Base-by-base conservation (phyloP, 2,329 filamentous ascomycete genomes). In the Xylariaceae sp. region DNA sequence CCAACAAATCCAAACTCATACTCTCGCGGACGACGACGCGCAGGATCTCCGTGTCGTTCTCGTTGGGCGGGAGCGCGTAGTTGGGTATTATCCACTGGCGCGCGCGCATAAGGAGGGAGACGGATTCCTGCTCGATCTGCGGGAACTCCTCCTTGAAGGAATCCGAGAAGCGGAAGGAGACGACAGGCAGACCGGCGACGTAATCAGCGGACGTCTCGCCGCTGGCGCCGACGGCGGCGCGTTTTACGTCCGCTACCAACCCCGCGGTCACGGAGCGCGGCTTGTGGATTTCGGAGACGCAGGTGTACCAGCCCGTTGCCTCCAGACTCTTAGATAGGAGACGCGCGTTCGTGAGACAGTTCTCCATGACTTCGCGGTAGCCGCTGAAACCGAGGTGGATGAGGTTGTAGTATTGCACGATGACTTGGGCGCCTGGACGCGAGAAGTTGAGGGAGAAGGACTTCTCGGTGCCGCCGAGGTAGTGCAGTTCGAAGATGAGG, bases 361-460 rank as follows among this genome's bases (percentile, higher is more conserved):
- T 88, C 68, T 88, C 85, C 82, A 86, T 88, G 61, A 87, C 80
- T 41, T 76, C 74, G 9, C 78, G 79, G 72, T 87, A 90, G 8
- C 87, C 88, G 1, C 76, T 75, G 71, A 84, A 86, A 1, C 88
- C 88, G 0, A 90, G 79, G 63, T 88, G 86, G 61, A 90, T 85
- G 10, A 90, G 76, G 66, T 90, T 89, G 73, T 84, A 90, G 72
- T 90, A 90, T 68, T 90, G 88, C 0, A 80, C 86, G 61, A 89
- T 84, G 58, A 90, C 78, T 62, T 89, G 87, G 0, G 84, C 83
- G 2, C 86, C 87, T 0, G 87, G 86, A 0, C 87, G 82, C 1
- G 85, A 88, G 75, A 90, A 90, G 73, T 89, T 90, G 17, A 90
- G 78, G 0, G 86, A 89, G 72, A 84, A 90, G 1, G 83, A 85